Evolutionary conservation across 352 stramenopile species (phyloP).

Genomic region (Lagenidium giganteum): DNA sequence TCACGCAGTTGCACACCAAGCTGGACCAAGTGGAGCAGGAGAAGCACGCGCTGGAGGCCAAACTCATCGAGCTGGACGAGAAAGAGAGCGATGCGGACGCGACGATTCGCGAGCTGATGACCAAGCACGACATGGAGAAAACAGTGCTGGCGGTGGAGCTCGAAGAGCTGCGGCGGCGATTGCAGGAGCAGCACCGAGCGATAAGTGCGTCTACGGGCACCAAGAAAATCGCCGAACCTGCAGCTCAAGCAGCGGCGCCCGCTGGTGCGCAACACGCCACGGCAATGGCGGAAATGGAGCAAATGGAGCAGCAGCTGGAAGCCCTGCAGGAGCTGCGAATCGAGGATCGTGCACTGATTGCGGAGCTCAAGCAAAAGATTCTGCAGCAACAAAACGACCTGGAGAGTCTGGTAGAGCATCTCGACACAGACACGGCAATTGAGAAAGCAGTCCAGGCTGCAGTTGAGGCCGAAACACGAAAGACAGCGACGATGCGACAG

Average conservation of each 20-base stretch:
- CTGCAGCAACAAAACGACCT: constrained; percentile 55
- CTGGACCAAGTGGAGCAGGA: constrained; percentile 46
- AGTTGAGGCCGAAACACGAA: constrained; percentile 24
- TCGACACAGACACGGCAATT: constrained; percentile 30
- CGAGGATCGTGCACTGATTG: constrained; percentile 50
- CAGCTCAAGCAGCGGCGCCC: background rate
- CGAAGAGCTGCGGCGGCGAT: constrained; percentile 27
- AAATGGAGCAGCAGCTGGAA: constrained; percentile 53
- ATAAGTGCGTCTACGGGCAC: background rate
- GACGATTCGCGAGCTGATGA: constrained; percentile 34
- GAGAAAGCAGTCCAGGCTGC: constrained; percentile 29
- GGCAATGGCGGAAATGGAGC: constrained; percentile 24
- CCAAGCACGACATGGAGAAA: constrained; percentile 56
- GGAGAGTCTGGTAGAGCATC: constrained; percentile 46
- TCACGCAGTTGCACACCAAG: constrained; percentile 47
- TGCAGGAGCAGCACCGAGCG: constrained; percentile 27
- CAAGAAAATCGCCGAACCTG: background rate
- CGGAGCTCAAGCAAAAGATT: constrained; percentile 50
- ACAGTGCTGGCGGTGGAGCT: constrained; percentile 34
- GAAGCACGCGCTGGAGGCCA: constrained; percentile 46
- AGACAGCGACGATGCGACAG: constrained; percentile 18
- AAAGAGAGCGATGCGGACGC: constrained; percentile 50
- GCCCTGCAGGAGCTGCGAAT: constrained; percentile 65
- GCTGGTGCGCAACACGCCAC: background rate
- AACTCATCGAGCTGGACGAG: constrained; percentile 76